Evolutionary conservation across 2,329 filamentous ascomycete genomes (phyloP).

Genomic region (Cercospora sp.): DNA sequence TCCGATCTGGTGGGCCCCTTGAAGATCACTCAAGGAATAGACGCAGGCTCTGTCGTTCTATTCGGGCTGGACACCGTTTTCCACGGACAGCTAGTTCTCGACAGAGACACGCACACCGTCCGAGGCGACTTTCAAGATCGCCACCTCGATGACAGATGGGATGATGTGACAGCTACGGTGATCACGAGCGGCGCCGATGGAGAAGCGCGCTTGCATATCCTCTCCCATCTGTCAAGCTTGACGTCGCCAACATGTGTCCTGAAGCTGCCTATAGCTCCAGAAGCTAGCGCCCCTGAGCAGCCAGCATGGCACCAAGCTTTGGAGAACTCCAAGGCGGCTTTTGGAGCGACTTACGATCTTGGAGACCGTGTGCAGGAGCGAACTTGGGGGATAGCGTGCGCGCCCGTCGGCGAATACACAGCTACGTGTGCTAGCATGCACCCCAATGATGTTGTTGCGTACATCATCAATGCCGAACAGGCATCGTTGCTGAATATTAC

Average conservation of each 20-base stretch:
- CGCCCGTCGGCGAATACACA: constrained; percentile 50
- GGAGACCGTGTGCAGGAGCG: constrained; percentile 52
- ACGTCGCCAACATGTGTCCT: constrained; percentile 39
- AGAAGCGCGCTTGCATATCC: constrained; percentile 38
- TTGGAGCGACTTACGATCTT: constrained; percentile 53
- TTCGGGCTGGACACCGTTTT: constrained; percentile 38
- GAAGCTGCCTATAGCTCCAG: constrained; percentile 30
- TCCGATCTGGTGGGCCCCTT: constrained; percentile 27
- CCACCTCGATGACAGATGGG: constrained; percentile 46
- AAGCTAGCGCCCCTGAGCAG: constrained; percentile 10
- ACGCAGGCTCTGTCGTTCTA: constrained; percentile 31
- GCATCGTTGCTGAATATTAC: constrained; percentile 21
- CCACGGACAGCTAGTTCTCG: constrained; percentile 26
- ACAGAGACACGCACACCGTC: background rate
- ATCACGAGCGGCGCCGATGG: constrained; percentile 25
- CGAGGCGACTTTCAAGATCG: constrained; percentile 27
- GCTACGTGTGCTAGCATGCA: constrained; percentile 55
- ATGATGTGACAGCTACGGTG: constrained; percentile 42
- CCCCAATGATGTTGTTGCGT: constrained; percentile 59
- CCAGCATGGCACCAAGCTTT: constrained; percentile 47
- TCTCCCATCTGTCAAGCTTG: constrained; percentile 42
- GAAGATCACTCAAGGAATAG: constrained; percentile 22
- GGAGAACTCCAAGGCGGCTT: constrained; percentile 42
- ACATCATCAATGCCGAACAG: constrained; percentile 52
- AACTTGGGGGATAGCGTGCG: constrained; percentile 55